These are phyloP conservation scores for Posidonia australis DNA, from an alignment of 106 monocot genomes.

Conservation along the genomic window DNA sequence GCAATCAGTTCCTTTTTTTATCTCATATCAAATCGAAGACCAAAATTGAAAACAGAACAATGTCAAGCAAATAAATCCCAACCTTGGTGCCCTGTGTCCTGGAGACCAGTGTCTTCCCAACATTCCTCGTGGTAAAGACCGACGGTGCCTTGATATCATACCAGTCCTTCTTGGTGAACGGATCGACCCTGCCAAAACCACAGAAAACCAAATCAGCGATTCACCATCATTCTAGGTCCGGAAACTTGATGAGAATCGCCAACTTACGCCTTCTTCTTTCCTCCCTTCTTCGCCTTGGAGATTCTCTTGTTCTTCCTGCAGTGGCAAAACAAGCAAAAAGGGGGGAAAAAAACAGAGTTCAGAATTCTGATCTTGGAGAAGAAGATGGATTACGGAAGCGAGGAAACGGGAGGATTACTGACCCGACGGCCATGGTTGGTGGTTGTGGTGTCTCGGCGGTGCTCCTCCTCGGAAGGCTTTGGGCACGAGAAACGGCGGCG, in stretches of 20 bases:
- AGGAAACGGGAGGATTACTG: not conserved
- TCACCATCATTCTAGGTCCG: not conserved
- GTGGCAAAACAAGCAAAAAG: not conserved
- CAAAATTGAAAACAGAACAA: not conserved
- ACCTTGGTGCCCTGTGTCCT: slow-evolving; percentile 43
- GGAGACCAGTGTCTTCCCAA: slow-evolving; percentile 36
- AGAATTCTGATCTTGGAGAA: not conserved
- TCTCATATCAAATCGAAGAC: not conserved
- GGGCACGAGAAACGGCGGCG: not conserved
- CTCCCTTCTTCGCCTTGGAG: slow-evolving; percentile 43
- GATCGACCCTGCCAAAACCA: slow-evolving; percentile 28
- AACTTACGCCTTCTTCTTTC: slow-evolving; percentile 32
- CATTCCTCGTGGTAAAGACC: slow-evolving; percentile 22
- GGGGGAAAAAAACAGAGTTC: not conserved
- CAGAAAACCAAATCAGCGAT: not conserved
- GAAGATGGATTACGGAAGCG: not conserved
- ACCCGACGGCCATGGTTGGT: slow-evolving; percentile 41
- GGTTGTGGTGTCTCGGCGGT: not conserved
- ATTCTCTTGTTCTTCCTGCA: slow-evolving; percentile 40
- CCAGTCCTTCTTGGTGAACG: slow-evolving; percentile 45
- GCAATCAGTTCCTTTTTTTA: not conserved
- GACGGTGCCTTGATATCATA: slow-evolving; percentile 42
- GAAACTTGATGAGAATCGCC: not conserved
- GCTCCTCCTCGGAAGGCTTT: not conserved
- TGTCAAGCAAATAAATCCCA: not conserved